Evolutionary conservation across 2,329 filamentous ascomycete genomes (phyloP), one percentile per base, ranked within the genome.

Genomic region (Paecilomyces dactylethromorphus): DNA sequence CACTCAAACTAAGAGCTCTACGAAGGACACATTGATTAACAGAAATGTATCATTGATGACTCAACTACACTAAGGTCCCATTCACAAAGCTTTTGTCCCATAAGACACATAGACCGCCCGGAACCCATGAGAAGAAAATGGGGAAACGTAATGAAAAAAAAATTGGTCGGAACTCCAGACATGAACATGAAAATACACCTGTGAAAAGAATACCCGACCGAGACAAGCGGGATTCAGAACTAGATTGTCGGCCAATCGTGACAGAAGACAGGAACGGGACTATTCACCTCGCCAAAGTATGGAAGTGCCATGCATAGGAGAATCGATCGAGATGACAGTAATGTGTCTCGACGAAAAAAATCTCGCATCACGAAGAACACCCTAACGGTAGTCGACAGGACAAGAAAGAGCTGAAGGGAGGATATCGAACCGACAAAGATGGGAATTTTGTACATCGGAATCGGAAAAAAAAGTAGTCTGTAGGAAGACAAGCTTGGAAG

Each of bases 401-500:
- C 4, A 29, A 29, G 26, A 45, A 21, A 45, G 39, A 15, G 39
- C 39, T 45, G 15, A 18, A 45, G n/a, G 39, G 39, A 45, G n/a
- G 39, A 45, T 45, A 45, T 45, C 39, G 39, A 45, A 15, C 18
- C 39, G 39, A n/a, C 39, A 45, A 45, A 8, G 6, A 45, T 45
- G 39, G 15, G 15, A 51, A 39, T 56, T 13, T 54, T 56, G 32
- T 49, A 39, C 54, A 55, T 26, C 24, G 39, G 21, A 49, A 33
- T 51, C n/a, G 51, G 24, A 24, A 53, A 21, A 18, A 33, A 58
- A 56, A 56, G 29, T n/a, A 24, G 26, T 55, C 35, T 52, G 59
- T 64, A 66, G 63, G 60, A 64, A 64, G 55, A 66, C 64, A 66
- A 59, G 56, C 26, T 56, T 51, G 39, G 45, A 62, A 59, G 26